These are phyloP conservation scores for Ephemerocybe angulata DNA, from an alignment of 768 basidiomycete genomes.

Conservation along the genomic window DNA sequence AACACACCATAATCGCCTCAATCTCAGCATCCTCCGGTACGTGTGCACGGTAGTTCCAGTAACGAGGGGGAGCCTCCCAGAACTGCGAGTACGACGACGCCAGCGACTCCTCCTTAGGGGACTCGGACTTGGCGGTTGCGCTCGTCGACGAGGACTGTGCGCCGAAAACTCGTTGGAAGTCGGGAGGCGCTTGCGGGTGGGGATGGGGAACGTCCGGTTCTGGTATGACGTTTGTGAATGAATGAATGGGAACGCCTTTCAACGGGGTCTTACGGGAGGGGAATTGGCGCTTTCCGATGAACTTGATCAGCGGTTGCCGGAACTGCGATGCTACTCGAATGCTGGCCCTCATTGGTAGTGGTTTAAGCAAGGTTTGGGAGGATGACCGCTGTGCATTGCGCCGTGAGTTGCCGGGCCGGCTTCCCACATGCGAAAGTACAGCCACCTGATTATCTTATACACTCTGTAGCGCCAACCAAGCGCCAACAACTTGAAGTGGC, in stretches of 20 bases:
- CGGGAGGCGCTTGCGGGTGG: conserved; percentile 67
- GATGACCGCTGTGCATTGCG: too few species aligned
- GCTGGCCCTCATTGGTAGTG: conserved; percentile 4
- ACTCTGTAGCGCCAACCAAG: too few species aligned
- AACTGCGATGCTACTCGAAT: conserved; percentile 30
- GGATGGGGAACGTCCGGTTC: conserved; percentile 43
- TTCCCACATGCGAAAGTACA: too few species aligned
- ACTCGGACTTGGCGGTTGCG: conserved; percentile 24
- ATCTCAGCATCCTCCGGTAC: conserved; percentile 57
- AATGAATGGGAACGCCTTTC: too few species aligned
- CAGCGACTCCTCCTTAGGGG: conserved; percentile 10
- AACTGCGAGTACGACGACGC: conserved; percentile 38
- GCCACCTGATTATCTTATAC: too few species aligned
- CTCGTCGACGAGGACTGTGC: conserved; percentile 38
- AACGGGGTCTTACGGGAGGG: conserved; percentile 46
- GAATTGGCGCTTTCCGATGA: conserved; percentile 56
- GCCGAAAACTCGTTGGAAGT: conserved; percentile 47
- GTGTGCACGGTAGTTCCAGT: conserved; percentile 50
- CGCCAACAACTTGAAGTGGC: too few species aligned
- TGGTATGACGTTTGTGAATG: too few species aligned
- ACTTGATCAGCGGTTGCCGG: conserved; percentile 60
- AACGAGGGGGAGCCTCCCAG: conserved; percentile 65
- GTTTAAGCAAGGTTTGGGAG: too few species aligned
- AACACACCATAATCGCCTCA: conserved; percentile 59
- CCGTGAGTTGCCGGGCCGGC: too few species aligned